Evolutionary conservation across 2,329 filamentous ascomycete species (phyloP), one percentile per base, ranked within the genome.

Genomic region (Lasiodiplodia sp.): DNA sequence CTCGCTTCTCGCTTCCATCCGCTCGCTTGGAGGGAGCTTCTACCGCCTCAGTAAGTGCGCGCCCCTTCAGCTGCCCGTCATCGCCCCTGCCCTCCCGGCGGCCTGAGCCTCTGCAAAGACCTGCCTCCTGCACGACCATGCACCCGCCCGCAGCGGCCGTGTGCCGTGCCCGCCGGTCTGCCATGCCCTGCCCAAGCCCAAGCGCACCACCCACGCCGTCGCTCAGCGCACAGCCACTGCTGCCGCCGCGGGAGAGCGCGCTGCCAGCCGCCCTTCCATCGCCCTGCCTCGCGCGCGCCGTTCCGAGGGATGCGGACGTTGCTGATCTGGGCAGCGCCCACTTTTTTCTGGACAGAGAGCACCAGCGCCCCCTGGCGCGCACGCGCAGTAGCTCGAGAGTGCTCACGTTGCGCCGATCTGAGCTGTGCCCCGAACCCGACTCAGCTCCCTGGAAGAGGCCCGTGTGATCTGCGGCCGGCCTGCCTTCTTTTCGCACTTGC

Each of bases 371-470:
- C 60, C 47, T 52, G 60, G 60, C 60, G 44, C 60, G 60, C 60
- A 64, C 60, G 60, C 60, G 60, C 60, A 64, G 60, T 64, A 64
- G 60, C 60, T 64, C 60, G 60, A 64, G 28, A 51, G 44, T 31
- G 60, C 60, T 64, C 60, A 64, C 60, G 60, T 64, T 64, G 60
- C 47, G 60, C 60, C 60, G 60, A 64, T 64, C 60, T 64, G 60
- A 64, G 60, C 60, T 51, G 60, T 66, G 63, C 63, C 51, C 63
- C 63, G 49, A 66, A 47, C 62, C 62, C 55, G 40, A 58, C 52
- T 67, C 65, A 52, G 65, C 55, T 66, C 64, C 64, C 64, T 66
- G 65, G 65, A 57, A 38, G 65, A 67, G 64, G 53, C 53, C 40
- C 53, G 40, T 49, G 66, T 62, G 56, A 52, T 62, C 66, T 34